phyloP scores from a whole-genome alignment of 1,284 basidiomycete genomes.

The Puccinia horiana region DNA sequence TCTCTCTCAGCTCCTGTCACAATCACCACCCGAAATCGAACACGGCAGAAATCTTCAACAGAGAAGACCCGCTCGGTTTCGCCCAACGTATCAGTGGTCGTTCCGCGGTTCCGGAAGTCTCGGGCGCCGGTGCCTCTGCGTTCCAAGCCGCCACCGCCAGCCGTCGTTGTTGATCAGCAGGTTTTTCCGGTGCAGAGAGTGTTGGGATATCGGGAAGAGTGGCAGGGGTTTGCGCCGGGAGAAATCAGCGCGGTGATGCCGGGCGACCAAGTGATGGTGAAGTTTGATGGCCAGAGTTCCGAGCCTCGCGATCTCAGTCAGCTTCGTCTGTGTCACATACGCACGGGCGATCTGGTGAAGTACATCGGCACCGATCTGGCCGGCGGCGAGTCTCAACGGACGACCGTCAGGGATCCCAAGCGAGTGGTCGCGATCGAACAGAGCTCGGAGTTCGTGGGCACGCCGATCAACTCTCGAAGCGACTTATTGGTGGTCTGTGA shows the following conservation, averaged over 20 bases:
- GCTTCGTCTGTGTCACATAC: constrained; percentile 28
- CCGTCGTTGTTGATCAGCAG: neutral
- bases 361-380: constrained; percentile 31
- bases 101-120: neutral
- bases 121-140: neutral
- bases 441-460: neutral
- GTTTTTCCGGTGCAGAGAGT: constrained; percentile 9
- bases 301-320: neutral
- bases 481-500: constrained; percentile 29
- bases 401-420: neutral
- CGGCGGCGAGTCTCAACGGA: constrained; percentile 31
- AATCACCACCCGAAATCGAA: too few species aligned
- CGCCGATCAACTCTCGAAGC: neutral
- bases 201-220: constrained; percentile 14
- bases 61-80: neutral
- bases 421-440: constrained; percentile 15
- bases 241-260: neutral
- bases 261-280: constrained; percentile 28
- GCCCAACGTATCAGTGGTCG: neutral
- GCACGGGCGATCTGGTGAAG: constrained; percentile 31
- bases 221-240: constrained; percentile 21
- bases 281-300: neutral
- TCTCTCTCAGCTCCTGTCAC: neutral
- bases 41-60: too few species aligned
- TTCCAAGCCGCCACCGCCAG: neutral